These are phyloP conservation scores for Dactylella cylindrospora DNA, from an alignment of 2,329 filamentous ascomycete genomes.

Conservation along the genomic window DNA sequence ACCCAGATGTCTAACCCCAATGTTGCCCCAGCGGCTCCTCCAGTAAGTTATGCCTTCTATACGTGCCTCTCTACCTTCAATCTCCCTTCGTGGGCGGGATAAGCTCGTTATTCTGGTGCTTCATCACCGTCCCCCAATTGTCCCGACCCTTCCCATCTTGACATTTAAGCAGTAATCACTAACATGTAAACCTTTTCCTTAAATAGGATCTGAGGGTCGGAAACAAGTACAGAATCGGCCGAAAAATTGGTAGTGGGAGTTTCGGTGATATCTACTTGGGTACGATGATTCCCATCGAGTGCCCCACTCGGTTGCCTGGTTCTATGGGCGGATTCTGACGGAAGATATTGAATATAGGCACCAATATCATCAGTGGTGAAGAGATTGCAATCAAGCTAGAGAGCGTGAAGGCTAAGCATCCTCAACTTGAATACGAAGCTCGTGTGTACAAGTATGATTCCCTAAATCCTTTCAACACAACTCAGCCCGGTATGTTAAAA, in stretches of 20 bases:
- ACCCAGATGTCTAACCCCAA: slow-evolving; percentile 36
- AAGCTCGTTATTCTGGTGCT: slow-evolving; percentile 13
- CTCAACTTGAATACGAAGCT: slow-evolving; percentile 97
- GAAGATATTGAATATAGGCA: slow-evolving; percentile 60
- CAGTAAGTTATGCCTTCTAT: slow-evolving; percentile 35
- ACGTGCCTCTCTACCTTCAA: slow-evolving; percentile 15
- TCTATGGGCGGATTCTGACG: slow-evolving; percentile 11
- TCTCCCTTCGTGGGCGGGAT: slow-evolving; percentile 17
- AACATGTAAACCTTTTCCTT: slow-evolving; percentile 9
- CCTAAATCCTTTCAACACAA: background rate
- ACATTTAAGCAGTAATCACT: slow-evolving; percentile 9
- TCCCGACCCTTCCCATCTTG: background rate
- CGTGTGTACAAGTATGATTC: slow-evolving; percentile 75
- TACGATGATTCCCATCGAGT: slow-evolving; percentile 49
- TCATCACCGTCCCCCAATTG: background rate
- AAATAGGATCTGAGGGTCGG: slow-evolving; percentile 92
- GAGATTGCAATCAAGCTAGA: slow-evolving; percentile 99
- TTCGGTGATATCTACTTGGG: slow-evolving; percentile 98
- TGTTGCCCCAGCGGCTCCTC: slow-evolving; percentile 43
- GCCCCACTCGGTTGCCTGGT: background rate
- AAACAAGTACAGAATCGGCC: slow-evolving; percentile 99
- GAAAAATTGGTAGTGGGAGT: slow-evolving; percentile 96
- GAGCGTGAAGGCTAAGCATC: slow-evolving; percentile 98
- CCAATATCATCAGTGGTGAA: slow-evolving; percentile 99
- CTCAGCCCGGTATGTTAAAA: no score